These are phyloP conservation scores for Basidioascus undulatus DNA, from an alignment of 768 basidiomycete genomes.

Conservation along the genomic window DNA sequence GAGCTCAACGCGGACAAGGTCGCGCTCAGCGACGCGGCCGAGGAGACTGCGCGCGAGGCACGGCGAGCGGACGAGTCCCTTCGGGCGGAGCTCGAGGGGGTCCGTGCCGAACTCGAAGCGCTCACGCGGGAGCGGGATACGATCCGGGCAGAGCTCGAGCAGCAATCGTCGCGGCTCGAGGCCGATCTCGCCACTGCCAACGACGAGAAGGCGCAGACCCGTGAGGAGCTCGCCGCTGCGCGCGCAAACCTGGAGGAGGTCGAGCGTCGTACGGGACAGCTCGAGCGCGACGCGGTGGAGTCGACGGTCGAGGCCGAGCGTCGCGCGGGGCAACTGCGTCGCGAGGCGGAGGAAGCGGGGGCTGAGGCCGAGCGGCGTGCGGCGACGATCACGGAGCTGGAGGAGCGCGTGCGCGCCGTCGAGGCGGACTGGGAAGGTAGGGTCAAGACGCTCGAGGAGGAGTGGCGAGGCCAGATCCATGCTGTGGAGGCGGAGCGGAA, in stretches of 20 bases:
- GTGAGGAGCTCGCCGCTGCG: conserved; percentile 22
- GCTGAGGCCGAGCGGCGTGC: background rate
- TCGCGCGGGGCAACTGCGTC: conserved; percentile 18
- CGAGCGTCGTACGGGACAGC: conserved; percentile 25
- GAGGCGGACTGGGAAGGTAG: conserved; percentile 43
- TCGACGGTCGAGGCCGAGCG: conserved; percentile 37
- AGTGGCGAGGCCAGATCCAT: too few relatives aligned
- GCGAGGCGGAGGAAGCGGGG: conserved; percentile 1
- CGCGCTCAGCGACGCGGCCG: conserved; percentile 40
- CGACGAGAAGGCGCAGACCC: conserved; percentile 17
- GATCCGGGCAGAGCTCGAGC: conserved; percentile 23
- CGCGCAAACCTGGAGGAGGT: conserved; percentile 28
- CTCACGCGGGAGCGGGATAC: background rate
- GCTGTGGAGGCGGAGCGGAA: too few relatives aligned
- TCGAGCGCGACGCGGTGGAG: conserved; percentile 34
- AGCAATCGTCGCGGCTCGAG: too few relatives aligned
- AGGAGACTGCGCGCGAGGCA: conserved; percentile 31
- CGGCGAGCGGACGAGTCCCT: conserved; percentile 32
- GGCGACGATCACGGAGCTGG: background rate
- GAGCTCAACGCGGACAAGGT: conserved; percentile 51
- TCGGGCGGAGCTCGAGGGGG: conserved; percentile 31
- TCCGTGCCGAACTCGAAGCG: conserved; percentile 2
- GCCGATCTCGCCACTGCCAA: too few relatives aligned
- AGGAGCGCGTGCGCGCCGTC: conserved; percentile 28
- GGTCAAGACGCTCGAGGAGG: too few relatives aligned